Percentiles rank a stretch among this genome's conserved stretches.
Conservation (phyloP, 805 yeast genomes). For the Hanseniaspora hatyaiensis region DNA sequence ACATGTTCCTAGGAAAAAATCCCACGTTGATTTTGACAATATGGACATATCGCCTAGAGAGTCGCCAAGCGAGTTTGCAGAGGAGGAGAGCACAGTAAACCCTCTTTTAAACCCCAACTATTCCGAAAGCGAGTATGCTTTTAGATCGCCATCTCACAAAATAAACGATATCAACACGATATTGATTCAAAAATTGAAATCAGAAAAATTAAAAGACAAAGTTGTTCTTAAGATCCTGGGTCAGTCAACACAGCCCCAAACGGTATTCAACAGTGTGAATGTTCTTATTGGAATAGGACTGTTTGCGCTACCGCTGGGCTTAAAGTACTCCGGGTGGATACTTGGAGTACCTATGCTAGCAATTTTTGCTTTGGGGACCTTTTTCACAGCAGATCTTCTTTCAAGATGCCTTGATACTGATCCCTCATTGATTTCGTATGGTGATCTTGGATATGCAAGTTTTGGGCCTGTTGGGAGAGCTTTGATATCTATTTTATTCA, state of each 20-base stretch:
- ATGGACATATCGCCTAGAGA: not conserved
- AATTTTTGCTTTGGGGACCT: conserved; percentile 55
- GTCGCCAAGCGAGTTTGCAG: not conserved
- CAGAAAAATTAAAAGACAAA: conserved; percentile 62
- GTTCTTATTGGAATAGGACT: conserved; percentile 68
- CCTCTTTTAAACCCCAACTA: conserved; percentile 7
- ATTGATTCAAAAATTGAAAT: conserved; percentile 45
- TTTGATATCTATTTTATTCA: conserved; percentile 59
- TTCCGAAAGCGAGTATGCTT: conserved; percentile 25
- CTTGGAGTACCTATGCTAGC: conserved; percentile 50
- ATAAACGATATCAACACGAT: conserved; percentile 34
- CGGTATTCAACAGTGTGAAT: conserved; percentile 66
- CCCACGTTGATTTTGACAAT: not conserved
- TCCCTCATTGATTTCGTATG: conserved; percentile 70
- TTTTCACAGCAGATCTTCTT: conserved; percentile 63
- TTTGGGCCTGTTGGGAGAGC: conserved; percentile 69
- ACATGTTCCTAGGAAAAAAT: not conserved
- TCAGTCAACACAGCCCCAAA: conserved; percentile 69
- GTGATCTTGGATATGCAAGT: conserved; percentile 79
- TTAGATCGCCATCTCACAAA: conserved; percentile 37
- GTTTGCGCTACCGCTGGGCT: conserved; percentile 59
- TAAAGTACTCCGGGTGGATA: conserved; percentile 59
- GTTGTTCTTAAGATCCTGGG: conserved; percentile 64
- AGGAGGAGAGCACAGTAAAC: not conserved
- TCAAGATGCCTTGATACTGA: conserved; percentile 71